Evolutionary conservation across 768 basidiomycete genomes (phyloP), one percentile per base, ranked within the genome.

Genomic region (Kwoniella europaea): DNA sequence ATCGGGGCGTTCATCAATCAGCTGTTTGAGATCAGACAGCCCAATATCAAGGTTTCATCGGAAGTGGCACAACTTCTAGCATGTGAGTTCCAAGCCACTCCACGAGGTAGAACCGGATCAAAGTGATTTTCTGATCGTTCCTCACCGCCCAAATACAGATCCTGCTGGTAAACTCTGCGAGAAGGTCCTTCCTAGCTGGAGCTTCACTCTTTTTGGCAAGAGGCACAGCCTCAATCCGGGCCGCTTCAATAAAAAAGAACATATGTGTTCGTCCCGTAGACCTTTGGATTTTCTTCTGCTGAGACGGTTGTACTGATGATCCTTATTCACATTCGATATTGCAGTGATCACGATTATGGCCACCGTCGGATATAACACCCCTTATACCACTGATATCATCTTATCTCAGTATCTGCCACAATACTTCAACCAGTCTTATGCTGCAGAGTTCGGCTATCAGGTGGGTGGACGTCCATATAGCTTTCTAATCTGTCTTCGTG

Each of bases 1-100:
- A 63, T 90, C 18, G 69, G 77, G 15, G 79, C 85, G 24, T 75
- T 88, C 27, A 77, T 93, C 90, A 87, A 78, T 89, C 71, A 78
- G 18, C 78, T 82, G 63, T 80, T 91, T 91, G 84, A 46, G 13
- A 70, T 76, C 54, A 65, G 77, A 88, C 77, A 78, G 42, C 92
- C 69, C 3, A 86, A 88, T 52, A 85, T 93, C 54, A 86, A 86
- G 59, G 86, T 96, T 64, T 88, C 89, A 9, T 87, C 89, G 86
- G 88, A 94, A 63, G 87, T 94, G 64, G 87, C 88, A 15, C 92
- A 93, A 85, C 84, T 96, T 65, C 79, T 91, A 52, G 86, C 90
- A 29, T 85, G 69, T 75, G 60, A 27, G 27, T 27, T 4, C 27
- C 2, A 27, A 27, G 27, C 2, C 27, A 4, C 42, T 22, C 15